Conservation (phyloP, 805 yeast species). For the Wickerhamomyces rabaulensis region DNA sequence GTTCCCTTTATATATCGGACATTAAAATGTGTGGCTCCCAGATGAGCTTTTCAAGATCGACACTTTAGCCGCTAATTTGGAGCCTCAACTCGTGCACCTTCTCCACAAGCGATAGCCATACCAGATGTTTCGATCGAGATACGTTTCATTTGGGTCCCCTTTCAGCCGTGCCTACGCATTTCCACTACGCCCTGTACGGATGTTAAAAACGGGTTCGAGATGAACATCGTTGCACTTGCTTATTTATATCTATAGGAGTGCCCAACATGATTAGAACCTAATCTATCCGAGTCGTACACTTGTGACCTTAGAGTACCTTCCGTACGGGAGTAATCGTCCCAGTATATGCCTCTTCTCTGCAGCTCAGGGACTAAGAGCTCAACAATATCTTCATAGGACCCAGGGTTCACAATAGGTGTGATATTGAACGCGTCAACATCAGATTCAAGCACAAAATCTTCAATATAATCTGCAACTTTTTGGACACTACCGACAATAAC, state of each 20-base stretch:
- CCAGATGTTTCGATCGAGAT: too few species aligned
- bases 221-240: too few species aligned
- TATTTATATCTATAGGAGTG: constrained; percentile 1
- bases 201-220: too few species aligned
- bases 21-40: too few species aligned
- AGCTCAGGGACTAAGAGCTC: constrained; percentile 35
- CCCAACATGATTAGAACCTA: constrained; percentile 7
- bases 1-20: too few species aligned
- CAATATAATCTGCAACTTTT: constrained; percentile 37
- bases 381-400: constrained; percentile 35
- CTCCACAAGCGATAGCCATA: too few species aligned
- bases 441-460: constrained; percentile 34
- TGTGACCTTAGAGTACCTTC: constrained; percentile 10
- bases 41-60: too few species aligned
- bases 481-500: constrained; percentile 29
- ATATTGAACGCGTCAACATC: constrained; percentile 42
- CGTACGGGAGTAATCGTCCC: constrained; percentile 29
- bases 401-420: constrained; percentile 34
- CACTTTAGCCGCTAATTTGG: too few species aligned
- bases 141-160: too few species aligned
- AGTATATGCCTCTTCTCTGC: constrained; percentile 29
- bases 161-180: too few species aligned
- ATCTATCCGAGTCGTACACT: constrained; percentile 5
- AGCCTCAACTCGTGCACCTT: too few species aligned
- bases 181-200: too few species aligned